Conservation (phyloP, 1,284 basidiomycete species). For the Rhodotorula sp. region DNA sequence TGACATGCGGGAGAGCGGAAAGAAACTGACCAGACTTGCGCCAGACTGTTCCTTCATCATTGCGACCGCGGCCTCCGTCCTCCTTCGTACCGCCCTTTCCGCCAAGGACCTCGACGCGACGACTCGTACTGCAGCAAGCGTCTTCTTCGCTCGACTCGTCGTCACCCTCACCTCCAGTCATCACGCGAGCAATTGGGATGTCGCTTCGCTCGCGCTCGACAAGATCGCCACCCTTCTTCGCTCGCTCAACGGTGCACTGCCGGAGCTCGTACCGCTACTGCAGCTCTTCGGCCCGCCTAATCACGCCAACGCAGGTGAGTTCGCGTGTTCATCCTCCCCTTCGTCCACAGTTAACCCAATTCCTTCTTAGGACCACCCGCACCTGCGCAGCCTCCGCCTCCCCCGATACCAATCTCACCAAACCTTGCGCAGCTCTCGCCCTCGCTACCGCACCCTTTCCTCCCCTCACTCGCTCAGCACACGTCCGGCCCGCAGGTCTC, state of each 20-base stretch:
- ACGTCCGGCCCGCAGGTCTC: neutral
- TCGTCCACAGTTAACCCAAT: too few relatives aligned
- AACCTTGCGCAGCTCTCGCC: too few relatives aligned
- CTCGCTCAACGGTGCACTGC: slow-evolving; percentile 10
- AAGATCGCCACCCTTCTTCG: slow-evolving; percentile 35
- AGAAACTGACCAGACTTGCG: too few relatives aligned
- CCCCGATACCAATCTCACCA: neutral
- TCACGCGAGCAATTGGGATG: slow-evolving; percentile 43
- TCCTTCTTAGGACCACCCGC: neutral
- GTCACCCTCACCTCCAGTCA: slow-evolving; percentile 28
- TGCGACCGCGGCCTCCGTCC: slow-evolving; percentile 41
- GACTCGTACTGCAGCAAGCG: slow-evolving; percentile 11
- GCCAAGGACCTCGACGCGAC: slow-evolving; percentile 14
- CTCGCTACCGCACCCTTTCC: neutral
- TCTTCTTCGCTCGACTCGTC: slow-evolving; percentile 25
- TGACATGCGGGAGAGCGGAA: too few relatives aligned
- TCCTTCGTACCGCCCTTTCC: slow-evolving; percentile 40
- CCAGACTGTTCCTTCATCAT: slow-evolving; percentile 46
- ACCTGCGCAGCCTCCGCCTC: neutral
- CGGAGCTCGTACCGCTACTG: slow-evolving; percentile 10
- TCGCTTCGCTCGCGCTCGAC: slow-evolving; percentile 43
- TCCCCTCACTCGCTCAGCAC: neutral
- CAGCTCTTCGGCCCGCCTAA: slow-evolving; percentile 18
- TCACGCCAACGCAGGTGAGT: slow-evolving; percentile 3
- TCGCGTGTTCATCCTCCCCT: too few relatives aligned